Evolutionary conservation across 2,329 filamentous ascomycete genomes (phyloP).

Genomic region (Diaporthe humulicola): DNA sequence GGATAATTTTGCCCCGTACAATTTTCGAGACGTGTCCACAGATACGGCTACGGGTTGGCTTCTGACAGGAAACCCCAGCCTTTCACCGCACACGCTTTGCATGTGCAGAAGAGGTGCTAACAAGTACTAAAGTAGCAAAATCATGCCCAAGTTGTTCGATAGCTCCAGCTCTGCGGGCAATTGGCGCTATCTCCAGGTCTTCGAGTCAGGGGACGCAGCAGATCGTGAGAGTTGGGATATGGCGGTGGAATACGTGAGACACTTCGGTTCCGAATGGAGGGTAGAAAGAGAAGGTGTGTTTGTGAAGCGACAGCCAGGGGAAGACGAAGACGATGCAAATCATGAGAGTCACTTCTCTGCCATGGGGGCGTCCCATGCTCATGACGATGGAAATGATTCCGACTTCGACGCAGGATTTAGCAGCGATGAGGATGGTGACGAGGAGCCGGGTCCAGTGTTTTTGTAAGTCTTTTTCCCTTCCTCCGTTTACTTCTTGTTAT

Average conservation of each 20-base stretch:
- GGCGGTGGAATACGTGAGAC: conserved; percentile 56
- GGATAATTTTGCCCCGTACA: not conserved
- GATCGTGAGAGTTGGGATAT: conserved; percentile 62
- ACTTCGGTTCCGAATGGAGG: conserved; percentile 54
- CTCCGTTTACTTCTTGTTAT: not conserved
- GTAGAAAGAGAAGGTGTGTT: conserved; percentile 61
- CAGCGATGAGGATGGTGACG: not conserved
- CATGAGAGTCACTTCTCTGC: not conserved
- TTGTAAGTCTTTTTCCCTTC: conserved; percentile 16
- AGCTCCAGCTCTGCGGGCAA: conserved; percentile 44
- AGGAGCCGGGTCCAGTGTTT: conserved; percentile 14
- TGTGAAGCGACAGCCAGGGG: conserved; percentile 47
- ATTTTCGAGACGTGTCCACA: not conserved
- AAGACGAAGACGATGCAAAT: conserved; percentile 23
- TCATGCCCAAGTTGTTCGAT: conserved; percentile 57
- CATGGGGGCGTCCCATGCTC: not conserved
- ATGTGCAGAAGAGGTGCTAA: not conserved
- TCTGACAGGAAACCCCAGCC: not conserved
- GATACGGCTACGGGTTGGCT: too few species aligned
- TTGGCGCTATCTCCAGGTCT: conserved; percentile 59
- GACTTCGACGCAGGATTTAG: not conserved
- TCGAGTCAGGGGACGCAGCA: conserved; percentile 64
- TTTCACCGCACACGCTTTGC: not conserved
- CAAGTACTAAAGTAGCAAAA: conserved; percentile 47
- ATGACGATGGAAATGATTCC: not conserved